Evolutionary conservation across 805 yeast species (phyloP).

Genomic region (Wickerhamomyces sydowiorum): DNA sequence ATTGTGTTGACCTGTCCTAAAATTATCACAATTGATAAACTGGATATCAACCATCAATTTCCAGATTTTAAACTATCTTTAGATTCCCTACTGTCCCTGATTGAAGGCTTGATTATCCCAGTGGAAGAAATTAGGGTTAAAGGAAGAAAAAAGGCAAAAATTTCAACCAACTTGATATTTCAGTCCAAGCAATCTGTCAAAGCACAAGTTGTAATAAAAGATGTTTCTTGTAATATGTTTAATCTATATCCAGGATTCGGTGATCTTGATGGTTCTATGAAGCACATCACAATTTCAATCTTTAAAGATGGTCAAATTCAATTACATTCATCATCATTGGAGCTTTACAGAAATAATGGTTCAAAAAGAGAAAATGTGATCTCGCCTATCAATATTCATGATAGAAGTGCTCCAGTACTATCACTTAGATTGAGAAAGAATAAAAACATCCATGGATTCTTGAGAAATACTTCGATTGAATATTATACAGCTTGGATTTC

Average conservation of each 20-base stretch:
- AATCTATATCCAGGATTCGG: slow-evolving; percentile 29
- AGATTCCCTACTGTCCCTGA: slow-evolving; percentile 2
- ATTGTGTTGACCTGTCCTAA: slow-evolving; percentile 11
- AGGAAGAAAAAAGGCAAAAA: slow-evolving; percentile 19
- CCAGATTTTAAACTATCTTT: slow-evolving; percentile 21
- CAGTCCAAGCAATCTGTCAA: slow-evolving; percentile 16
- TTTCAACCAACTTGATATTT: slow-evolving; percentile 12
- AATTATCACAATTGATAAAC: slow-evolving; percentile 14
- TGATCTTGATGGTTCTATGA: slow-evolving; percentile 16
- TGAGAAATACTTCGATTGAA: slow-evolving; percentile 44
- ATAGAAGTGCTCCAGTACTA: slow-evolving; percentile 33
- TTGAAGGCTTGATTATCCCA: slow-evolving; percentile 7
- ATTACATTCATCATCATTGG: slow-evolving; percentile 10
- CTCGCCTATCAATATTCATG: slow-evolving; percentile 27
- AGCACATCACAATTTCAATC: slow-evolving; percentile 7
- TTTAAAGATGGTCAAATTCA: slow-evolving; percentile 16
- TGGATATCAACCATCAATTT: slow-evolving; percentile 24
- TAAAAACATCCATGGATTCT: slow-evolving; percentile 32
- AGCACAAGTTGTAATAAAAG: slow-evolving; percentile 6
- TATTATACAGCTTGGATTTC: slow-evolving; percentile 59
- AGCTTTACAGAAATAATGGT: slow-evolving; percentile 6
- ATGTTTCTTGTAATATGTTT: slow-evolving; percentile 9
- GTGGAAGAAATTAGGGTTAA: slow-evolving; percentile 16
- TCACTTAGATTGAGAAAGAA: slow-evolving; percentile 31
- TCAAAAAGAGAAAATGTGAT: slow-evolving; percentile 25